These are phyloP conservation scores for Raffaelea arxii DNA, from an alignment of 2,329 filamentous ascomycete genomes.

Conservation along the genomic window DNA sequence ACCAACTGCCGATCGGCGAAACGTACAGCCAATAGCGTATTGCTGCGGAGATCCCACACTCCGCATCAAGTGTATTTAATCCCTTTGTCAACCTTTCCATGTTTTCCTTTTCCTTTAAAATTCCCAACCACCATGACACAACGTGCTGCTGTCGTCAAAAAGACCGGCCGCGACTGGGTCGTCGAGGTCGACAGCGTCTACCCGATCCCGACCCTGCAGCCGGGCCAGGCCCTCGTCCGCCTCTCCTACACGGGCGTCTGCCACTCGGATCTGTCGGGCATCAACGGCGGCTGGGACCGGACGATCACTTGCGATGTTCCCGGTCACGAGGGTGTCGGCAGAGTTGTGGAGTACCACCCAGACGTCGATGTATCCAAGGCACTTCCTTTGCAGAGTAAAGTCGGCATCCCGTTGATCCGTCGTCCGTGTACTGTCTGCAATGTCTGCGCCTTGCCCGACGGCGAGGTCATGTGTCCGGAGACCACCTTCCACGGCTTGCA, in stretches of 20 bases:
- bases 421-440: slow-evolving; percentile 23
- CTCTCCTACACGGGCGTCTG: slow-evolving; percentile 26
- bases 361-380: slow-evolving; percentile 41
- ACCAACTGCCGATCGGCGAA: no score
- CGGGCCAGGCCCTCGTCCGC: slow-evolving; percentile 22
- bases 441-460: slow-evolving; percentile 15
- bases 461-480: slow-evolving; percentile 24
- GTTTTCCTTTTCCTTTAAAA: no score
- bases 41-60: no score
- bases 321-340: slow-evolving; percentile 34
- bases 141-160: background rate
- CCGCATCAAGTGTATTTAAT: no score
- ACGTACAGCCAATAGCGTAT: no score
- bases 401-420: slow-evolving; percentile 27
- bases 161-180: background rate
- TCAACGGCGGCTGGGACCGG: slow-evolving; percentile 29
- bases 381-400: slow-evolving; percentile 20
- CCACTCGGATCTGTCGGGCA: slow-evolving; percentile 26
- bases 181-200: background rate
- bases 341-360: slow-evolving; percentile 32
- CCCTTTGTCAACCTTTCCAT: no score
- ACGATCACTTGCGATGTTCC: slow-evolving; percentile 20
- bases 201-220: slow-evolving; percentile 1
- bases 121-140: no score
- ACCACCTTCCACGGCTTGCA: slow-evolving; percentile 21